Base-by-base conservation (phyloP, 108 stramenopile genomes). In the Nitzschia putrida region DNA sequence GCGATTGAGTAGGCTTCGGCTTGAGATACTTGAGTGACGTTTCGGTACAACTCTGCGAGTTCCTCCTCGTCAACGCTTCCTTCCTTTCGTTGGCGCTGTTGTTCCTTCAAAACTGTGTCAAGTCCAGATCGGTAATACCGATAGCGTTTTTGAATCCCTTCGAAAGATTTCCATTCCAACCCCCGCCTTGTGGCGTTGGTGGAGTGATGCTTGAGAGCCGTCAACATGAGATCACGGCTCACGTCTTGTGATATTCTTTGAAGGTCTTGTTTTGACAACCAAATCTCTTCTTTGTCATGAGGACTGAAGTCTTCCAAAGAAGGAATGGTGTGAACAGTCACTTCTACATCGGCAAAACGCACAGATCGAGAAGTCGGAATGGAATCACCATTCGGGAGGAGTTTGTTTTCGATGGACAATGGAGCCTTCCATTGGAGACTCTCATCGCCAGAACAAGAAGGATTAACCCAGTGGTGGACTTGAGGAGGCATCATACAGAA, bases 101-200 rank as follows among this genome's bases (percentile, higher is more conserved):
- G 58, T 39, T 59, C 58, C 11, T 59, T 37, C 5, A 59, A 18
- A 14, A 59, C 58, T n/a, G 58, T 29, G 13, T 8, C n/a, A 1
- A 59, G 26, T 13, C 58, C 58, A 13, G 29, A 38, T 37, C 20
- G 12, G 16, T 40, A 26, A 29, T 3, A 16, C 16, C 13, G 11
- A 40, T 40, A 25, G 2, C 58, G 21, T 8, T 34, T 26, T 3
- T 16, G 38, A 3, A 20, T 26, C 6, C 58, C 58, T n/a, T 59
- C 58, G 38, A 59, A 59, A 26, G 58, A 38, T 7, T 39, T 59
- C 58, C 58, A 59, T 20, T 59, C 58, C n/a, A 59, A 26, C 29
- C 58, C 58, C 14, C 58, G 58, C 12, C 54, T 55, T 59, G 29
- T 59, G 0, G 16, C 39, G n/a, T 59, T 37, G 37, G 58, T 13